Base-by-base conservation (phyloP, 164 flowering plant species). In the Magnolia changhungtana region DNA sequence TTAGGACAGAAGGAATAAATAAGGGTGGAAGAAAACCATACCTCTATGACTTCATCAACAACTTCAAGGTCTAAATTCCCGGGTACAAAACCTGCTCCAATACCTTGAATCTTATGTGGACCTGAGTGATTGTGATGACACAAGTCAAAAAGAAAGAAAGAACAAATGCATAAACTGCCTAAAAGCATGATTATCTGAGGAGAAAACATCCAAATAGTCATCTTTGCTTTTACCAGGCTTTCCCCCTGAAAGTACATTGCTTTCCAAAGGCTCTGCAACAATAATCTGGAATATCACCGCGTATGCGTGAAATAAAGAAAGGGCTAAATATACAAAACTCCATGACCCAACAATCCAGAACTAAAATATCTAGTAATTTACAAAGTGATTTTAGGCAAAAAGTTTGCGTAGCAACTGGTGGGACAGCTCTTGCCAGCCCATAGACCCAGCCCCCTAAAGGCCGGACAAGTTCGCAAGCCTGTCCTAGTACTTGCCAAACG, bases 71-170 rank as follows among this genome's bases (percentile, higher is more conserved):
- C 91, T 82, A 92, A 86, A 83, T 93, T 96, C 61, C 83, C 69
- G 4, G 99, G 99, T 19, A 92, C 86, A 87, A 96, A 96, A 80
- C 99, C 98, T 79, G 98, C 98, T 81, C 97, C 98, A 84, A 93
- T 91, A 70, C 99, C 98, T 84, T 93, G 98, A 88, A 96, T 96
- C 85, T 96, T 91, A 88, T 96, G 99, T 49, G 99, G 99, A 73
- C 99, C 98, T 93, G 87, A 80, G 83, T 23, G 79, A 80, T 73
- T 21, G 14, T 69, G 18, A 64, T 19, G 59, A 51, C 70, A 67
- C 24, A 21, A n/a, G 50, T 27, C 14, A 64, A 19, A 76, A 50
- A 49, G 18, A 31, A 73, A 13, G 21, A 67, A 67, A 67, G 23
- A 23, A 19, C n/a, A 52, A n/a, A 51, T 23, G 18, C 63, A 23